Evolutionary conservation across 83 land plant genomes (phyloP).

Genomic region (Isoetes engelmannii): DNA sequence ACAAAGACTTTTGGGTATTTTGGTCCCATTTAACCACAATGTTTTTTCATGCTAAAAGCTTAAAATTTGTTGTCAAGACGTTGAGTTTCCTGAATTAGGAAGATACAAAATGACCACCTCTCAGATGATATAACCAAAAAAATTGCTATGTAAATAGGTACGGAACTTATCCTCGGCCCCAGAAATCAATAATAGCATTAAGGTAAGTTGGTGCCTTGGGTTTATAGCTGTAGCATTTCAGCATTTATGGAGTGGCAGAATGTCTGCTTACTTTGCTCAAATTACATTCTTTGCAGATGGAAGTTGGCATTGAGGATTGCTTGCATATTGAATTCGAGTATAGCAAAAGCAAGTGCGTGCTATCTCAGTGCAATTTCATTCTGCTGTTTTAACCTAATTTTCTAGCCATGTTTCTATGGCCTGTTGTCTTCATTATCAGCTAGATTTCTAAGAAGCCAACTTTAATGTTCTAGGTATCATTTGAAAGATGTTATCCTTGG

Average conservation of each 20-base stretch:
- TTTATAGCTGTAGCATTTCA: background rate
- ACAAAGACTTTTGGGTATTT: conserved; percentile 8
- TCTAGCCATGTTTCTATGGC: background rate
- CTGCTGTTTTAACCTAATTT: background rate
- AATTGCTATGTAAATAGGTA: conserved; percentile 43
- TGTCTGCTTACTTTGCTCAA: background rate
- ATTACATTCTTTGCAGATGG: conserved; percentile 54
- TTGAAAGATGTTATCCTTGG: conserved; percentile 90
- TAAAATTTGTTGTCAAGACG: too few species aligned
- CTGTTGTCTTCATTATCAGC: background rate
- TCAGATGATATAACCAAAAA: background rate
- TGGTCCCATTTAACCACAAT: background rate
- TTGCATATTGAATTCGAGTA: conserved; percentile 97
- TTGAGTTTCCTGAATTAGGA: too few species aligned
- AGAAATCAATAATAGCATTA: conserved; percentile 83
- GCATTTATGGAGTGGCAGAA: background rate
- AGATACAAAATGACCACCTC: background rate
- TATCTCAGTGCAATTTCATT: background rate
- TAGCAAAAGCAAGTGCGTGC: conserved; percentile 82
- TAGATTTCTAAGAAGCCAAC: background rate
- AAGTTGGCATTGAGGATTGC: conserved; percentile 99
- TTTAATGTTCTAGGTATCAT: conserved; percentile 56
- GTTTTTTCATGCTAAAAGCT: background rate
- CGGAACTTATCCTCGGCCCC: conserved; percentile 78
- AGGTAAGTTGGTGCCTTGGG: conserved; percentile 40